These are phyloP conservation scores for Pecoramyces ruminantium DNA, from an alignment of 192 early-diverging fungal genomes.

Conservation along the genomic window DNA sequence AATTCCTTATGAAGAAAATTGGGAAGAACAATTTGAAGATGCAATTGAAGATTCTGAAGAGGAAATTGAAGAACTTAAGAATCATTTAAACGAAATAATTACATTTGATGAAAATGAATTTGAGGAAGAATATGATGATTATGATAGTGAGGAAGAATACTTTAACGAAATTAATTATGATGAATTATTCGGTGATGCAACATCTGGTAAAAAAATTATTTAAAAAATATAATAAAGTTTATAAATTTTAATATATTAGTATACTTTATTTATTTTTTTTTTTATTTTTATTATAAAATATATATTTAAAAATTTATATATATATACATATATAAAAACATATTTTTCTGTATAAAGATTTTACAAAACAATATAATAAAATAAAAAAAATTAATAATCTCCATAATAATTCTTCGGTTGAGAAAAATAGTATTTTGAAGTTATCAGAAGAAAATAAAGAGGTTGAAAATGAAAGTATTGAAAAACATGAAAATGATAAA, in stretches of 20 bases:
- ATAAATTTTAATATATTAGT: neutral
- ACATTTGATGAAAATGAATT: slow-evolving; percentile 10
- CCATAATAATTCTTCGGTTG: neutral
- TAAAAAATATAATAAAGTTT: slow-evolving; percentile 53
- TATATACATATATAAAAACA: no score
- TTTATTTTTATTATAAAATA: neutral
- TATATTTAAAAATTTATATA: no score
- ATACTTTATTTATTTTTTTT: neutral
- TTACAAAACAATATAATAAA: slow-evolving; percentile 85
- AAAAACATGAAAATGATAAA: neutral
- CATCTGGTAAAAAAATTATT: slow-evolving; percentile 69
- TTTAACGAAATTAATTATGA: slow-evolving; percentile 49
- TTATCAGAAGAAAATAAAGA: slow-evolving; percentile 8
- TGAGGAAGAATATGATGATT: slow-evolving; percentile 20
- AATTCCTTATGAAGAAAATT: neutral
- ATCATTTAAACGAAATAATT: neutral
- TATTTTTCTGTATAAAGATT: slow-evolving; percentile 57
- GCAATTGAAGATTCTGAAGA: neutral
- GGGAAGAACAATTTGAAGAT: neutral
- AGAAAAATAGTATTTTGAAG: slow-evolving; percentile 1
- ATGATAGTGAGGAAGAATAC: slow-evolving; percentile 29
- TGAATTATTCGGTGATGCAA: slow-evolving; percentile 17
- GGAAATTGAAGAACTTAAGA: neutral
- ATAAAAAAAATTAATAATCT: slow-evolving; percentile 17
- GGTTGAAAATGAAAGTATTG: neutral